Percentiles rank a stretch among this genome's conserved stretches.
phyloP scores from a whole-genome alignment of 2,329 filamentous ascomycete species.

The Penicillium hordei region DNA sequence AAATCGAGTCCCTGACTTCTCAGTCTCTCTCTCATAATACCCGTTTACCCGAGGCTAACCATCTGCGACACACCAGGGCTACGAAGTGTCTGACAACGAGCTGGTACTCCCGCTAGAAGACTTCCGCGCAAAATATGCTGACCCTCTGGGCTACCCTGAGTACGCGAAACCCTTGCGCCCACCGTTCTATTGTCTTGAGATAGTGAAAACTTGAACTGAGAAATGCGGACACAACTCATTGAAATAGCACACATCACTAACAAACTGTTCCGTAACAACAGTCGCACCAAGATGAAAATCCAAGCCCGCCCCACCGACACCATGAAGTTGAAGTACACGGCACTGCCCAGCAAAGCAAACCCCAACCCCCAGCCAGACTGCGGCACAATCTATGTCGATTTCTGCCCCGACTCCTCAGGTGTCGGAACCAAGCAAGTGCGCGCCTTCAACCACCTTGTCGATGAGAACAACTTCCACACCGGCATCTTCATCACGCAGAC shows the following conservation, averaged over 20 bases:
- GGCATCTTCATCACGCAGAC: conserved; percentile 87
- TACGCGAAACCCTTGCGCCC: conserved; percentile 50
- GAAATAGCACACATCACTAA: conserved; percentile 11
- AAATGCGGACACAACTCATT: neutral
- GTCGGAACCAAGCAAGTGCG: conserved; percentile 93
- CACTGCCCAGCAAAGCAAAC: conserved; percentile 65
- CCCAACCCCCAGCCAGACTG: conserved; percentile 71
- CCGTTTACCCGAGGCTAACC: conserved; percentile 23
- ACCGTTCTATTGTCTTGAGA: neutral
- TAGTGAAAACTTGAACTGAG: conserved; percentile 11
- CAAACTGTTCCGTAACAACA: conserved; percentile 39
- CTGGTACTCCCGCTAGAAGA: conserved; percentile 80
- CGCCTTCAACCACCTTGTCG: conserved; percentile 79
- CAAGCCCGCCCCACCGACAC: conserved; percentile 77
- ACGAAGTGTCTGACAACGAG: conserved; percentile 87
- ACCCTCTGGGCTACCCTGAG: conserved; percentile 72
- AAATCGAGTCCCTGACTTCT: conserved; percentile 1
- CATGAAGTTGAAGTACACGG: conserved; percentile 83
- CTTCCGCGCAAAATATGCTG: conserved; percentile 71
- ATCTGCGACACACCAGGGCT: conserved; percentile 63
- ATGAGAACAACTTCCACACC: conserved; percentile 77
- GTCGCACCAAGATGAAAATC: conserved; percentile 81
- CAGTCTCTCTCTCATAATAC: neutral
- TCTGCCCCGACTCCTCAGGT: conserved; percentile 68
- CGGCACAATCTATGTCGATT: conserved; percentile 91